Evolutionary conservation across 768 basidiomycete genomes (phyloP).

Genomic region (Mycena sanguinolenta): DNA sequence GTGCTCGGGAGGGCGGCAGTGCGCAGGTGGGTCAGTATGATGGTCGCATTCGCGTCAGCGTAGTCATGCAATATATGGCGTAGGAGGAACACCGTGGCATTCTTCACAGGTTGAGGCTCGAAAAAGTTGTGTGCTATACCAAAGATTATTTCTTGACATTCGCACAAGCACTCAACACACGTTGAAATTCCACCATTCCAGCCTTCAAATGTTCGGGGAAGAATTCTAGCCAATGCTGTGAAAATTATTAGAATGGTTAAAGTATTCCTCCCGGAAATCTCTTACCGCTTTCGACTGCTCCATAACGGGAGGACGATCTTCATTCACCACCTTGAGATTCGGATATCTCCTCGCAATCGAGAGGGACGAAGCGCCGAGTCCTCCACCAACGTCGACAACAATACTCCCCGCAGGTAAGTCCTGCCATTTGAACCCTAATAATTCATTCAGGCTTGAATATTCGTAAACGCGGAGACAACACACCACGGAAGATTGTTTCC

Average conservation of each 20-base stretch:
- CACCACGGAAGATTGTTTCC: slow-evolving; percentile 13
- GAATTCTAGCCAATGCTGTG: slow-evolving; percentile 11
- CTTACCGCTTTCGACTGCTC: slow-evolving; percentile 17
- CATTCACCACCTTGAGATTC: background rate
- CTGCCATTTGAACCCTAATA: slow-evolving; percentile 15
- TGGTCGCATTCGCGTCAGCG: slow-evolving; percentile 54
- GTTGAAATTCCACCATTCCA: background rate
- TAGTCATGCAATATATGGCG: slow-evolving; percentile 67
- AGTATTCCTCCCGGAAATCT: background rate
- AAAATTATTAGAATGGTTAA: background rate
- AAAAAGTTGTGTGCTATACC: slow-evolving; percentile 69
- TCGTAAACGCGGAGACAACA: background rate
- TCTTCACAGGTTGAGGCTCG: slow-evolving; percentile 60
- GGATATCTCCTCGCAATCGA: slow-evolving; percentile 10
- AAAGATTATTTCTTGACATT: too few relatives aligned
- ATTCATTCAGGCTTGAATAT: too few relatives aligned
- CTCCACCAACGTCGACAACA: slow-evolving; percentile 29
- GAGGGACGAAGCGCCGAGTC: slow-evolving; percentile 10
- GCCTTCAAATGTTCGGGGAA: background rate
- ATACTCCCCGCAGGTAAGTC: background rate
- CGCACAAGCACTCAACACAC: too few relatives aligned
- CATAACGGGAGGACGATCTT: slow-evolving; percentile 8
- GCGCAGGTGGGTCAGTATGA: slow-evolving; percentile 61
- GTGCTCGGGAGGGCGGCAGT: slow-evolving; percentile 40
- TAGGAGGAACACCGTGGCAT: slow-evolving; percentile 64